Evolutionary conservation across 1,139 yeast genomes (phyloP).

Genomic region (Lodderomyces jiufengensis): DNA sequence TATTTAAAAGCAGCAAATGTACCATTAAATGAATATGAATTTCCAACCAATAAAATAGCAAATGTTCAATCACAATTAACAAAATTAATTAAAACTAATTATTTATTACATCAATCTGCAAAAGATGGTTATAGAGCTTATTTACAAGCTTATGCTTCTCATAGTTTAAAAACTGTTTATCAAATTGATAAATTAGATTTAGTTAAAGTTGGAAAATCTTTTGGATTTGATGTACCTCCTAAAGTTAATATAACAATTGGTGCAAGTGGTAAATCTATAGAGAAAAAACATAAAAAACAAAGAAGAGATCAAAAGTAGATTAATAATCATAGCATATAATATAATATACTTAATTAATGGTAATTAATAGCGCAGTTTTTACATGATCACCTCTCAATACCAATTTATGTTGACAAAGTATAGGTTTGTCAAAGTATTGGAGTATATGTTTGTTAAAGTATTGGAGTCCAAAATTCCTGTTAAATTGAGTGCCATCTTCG

Average conservation of each 20-base stretch:
- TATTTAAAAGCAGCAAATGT: slow-evolving; percentile 96
- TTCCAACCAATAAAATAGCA: slow-evolving; percentile 89
- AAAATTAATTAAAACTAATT: slow-evolving; percentile 85
- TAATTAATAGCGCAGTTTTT: too few relatives aligned
- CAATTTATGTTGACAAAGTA: too few relatives aligned
- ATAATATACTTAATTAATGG: too few relatives aligned
- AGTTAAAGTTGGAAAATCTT: slow-evolving; percentile 91
- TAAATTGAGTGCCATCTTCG: too few relatives aligned
- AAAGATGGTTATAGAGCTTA: slow-evolving; percentile 96
- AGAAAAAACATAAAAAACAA: slow-evolving; percentile 49
- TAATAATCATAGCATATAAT: too few relatives aligned
- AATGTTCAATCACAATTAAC: slow-evolving; percentile 92
- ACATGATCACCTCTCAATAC: too few relatives aligned
- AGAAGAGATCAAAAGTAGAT: slow-evolving; percentile 25
- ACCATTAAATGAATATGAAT: slow-evolving; percentile 94
- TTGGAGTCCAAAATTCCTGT: too few relatives aligned
- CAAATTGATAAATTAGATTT: slow-evolving; percentile 93
- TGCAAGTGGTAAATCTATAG: slow-evolving; percentile 71
- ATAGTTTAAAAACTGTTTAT: slow-evolving; percentile 91
- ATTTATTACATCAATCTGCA: slow-evolving; percentile 92
- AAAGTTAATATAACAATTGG: slow-evolving; percentile 96
- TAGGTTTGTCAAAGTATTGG: too few relatives aligned
- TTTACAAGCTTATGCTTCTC: slow-evolving; percentile 95
- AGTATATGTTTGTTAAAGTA: too few relatives aligned
- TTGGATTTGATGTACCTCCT: slow-evolving; percentile 95